Evolutionary conservation across 1,284 basidiomycete species (phyloP), one percentile per base, ranked within the genome.

Genomic region (Butyriboletus appendiculatus): DNA sequence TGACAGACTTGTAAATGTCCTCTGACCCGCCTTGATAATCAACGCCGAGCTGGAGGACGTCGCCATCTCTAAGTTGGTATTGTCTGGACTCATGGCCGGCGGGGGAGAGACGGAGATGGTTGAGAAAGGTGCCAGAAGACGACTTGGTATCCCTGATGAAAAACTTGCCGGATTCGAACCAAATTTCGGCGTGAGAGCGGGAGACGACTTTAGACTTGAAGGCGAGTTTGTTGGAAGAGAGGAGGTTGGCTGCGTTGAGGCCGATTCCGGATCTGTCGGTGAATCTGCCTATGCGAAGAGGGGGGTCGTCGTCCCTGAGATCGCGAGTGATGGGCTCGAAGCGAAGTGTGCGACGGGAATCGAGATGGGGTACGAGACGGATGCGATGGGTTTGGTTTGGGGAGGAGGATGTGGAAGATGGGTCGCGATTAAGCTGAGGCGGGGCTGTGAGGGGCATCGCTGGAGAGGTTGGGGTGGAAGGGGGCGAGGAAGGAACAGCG

Each of bases 21-120:
- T 99, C 96, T 5, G 92, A 86, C 0, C 96, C 97, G 28, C 96
- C 96, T 72, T 98, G 96, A 73, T 98, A 99, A 70, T 99, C 97
- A 32, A 99, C 95, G 2, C 96, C 96, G 1, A 98, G 84, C 74
- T 99, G 96, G 8, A 99, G 75, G 16, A 98, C 84, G 73, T 99
- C 96, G 1, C 96, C 96, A 60, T 98, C 96, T 72, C 91, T 92
- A 65, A 99, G 79, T 59, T 85, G 84, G 59, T 84, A 89, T 0
- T 94, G 84, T 38, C 85, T 78, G 3, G 86, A 90, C 67, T 96
- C 94, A 14, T 85, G 81, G 51, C 90, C 92, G 12, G 96, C 94
- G 0, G 87, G 81, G 34, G 88, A 90, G 11, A 99, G 80, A 22
- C 96, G 78, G 56, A 96, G 87, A 69, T 98, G 97, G 72, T 99